phyloP scores from a whole-genome alignment of 2,329 filamentous ascomycete genomes.

The Cytospora chrysosperma region DNA sequence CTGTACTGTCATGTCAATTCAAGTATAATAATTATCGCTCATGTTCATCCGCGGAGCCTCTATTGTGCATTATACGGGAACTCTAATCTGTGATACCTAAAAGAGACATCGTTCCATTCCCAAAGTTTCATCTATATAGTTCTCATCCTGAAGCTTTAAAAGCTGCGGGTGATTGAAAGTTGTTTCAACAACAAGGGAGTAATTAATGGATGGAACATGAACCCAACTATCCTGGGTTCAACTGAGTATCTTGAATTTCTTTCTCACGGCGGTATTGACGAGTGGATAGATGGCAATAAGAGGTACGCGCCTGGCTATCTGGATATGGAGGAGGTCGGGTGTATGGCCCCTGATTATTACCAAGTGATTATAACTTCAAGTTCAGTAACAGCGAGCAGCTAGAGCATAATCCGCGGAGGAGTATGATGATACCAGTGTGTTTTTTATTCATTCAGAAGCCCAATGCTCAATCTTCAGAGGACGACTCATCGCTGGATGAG shows the following conservation, averaged over 20 bases:
- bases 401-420: background rate
- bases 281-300: conserved; percentile 11
- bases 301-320: conserved; percentile 13
- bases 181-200: background rate
- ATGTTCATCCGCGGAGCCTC: too few species aligned
- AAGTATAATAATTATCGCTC: too few species aligned
- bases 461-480: too few species aligned
- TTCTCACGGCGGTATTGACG: background rate
- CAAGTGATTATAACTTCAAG: too few species aligned
- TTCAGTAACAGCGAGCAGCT: background rate
- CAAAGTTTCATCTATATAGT: background rate
- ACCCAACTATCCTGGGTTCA: background rate
- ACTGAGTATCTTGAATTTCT: background rate
- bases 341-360: background rate
- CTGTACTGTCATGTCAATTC: too few species aligned
- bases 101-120: too few species aligned
- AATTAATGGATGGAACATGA: conserved; percentile 1
- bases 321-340: background rate
- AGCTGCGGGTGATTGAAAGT: background rate
- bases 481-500: too few species aligned
- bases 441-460: too few species aligned
- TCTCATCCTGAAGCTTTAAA: background rate
- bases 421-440: background rate
- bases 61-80: too few species aligned
- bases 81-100: too few species aligned